Base-by-base conservation (phyloP, 1,284 basidiomycete species). In the Tetrapyrgos nigripes region DNA sequence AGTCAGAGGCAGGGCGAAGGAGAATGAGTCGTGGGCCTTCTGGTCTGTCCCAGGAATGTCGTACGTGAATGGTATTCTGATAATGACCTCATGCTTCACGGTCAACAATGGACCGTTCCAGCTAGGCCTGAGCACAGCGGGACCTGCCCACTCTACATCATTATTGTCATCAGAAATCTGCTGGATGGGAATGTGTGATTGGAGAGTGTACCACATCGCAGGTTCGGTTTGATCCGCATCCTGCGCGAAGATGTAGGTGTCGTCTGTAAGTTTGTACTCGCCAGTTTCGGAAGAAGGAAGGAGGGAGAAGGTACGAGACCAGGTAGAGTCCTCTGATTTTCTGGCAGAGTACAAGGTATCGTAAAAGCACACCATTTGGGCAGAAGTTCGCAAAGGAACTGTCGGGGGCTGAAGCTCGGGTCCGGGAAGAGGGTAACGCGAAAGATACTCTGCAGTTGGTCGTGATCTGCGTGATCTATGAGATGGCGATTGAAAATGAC, bases 161-260 rank as follows among this genome's bases (percentile, higher is more conserved):
- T 69, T 62, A 47, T 70, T 66, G 63, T 66, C 59, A 51, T 66
- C 45, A 50, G 66, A 63, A 24, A 53, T 50, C 8, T 71, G 71
- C 37, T 62, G 65, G 58, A 90, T 77, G 0, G 85, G 84, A 23
- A 92, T 69, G 9, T 69, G 69, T 23, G 80, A 79, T 55, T 88
- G 82, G 63, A 92, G 73, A 6, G 83, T 83, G 69, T 85, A 85
- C 89, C 90, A 92, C n/a, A 74, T 79, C 5, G 70, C 69, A 5
- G 62, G 44, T 4, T 67, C 69, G 3, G 65, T 65, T 4, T 69
- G 55, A 23, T 61, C 65, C 3, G 69, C 66, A 52, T 79, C 76
- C 35, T 75, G 67, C 8, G 71, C 62, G 62, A 86, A 87, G 31
- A 82, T 71, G 58, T 75, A 77, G 11, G 78, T 80, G 43, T 79